Conservation (phyloP, 768 basidiomycete genomes). For the Ephemerocybe angulata region DNA sequence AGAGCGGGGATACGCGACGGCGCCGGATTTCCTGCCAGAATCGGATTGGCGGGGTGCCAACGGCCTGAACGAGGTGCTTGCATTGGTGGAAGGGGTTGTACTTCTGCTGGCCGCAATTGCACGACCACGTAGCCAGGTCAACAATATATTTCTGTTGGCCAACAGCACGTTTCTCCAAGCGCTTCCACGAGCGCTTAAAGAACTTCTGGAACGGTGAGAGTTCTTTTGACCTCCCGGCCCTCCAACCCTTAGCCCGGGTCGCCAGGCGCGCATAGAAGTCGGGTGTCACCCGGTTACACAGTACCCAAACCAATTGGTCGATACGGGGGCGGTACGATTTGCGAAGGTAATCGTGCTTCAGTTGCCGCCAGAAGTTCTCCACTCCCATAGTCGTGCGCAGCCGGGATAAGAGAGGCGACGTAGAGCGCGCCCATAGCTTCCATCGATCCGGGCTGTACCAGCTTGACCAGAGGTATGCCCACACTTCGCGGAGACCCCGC, state of each 20-base stretch:
- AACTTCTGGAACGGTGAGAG: conserved; percentile 21
- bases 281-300: conserved; percentile 24
- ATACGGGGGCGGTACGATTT: conserved; percentile 22
- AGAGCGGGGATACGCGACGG: conserved; percentile 19
- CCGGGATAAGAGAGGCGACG: conserved; percentile 18
- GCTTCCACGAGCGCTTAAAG: conserved; percentile 24
- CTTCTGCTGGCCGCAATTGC: conserved; percentile 27
- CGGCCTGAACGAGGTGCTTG: conserved; percentile 32
- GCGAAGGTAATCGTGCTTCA: conserved; percentile 28
- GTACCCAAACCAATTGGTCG: conserved; percentile 29
- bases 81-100: conserved; percentile 26
- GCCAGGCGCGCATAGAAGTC: conserved; percentile 15
- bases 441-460: conserved; percentile 32
- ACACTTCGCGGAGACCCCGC: conserved; percentile 28
- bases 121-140: conserved; percentile 20
- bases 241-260: conserved; percentile 12
- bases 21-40: conserved; percentile 21
- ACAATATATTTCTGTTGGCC: conserved; percentile 18
- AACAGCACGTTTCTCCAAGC: background rate
- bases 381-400: conserved; percentile 28
- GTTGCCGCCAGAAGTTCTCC: conserved; percentile 30
- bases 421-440: conserved; percentile 30
- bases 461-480: conserved; percentile 33
- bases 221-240: conserved; percentile 17
- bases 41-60: conserved; percentile 8